Evolutionary conservation across 2,329 filamentous ascomycete species (phyloP), one percentile per base, ranked within the genome.

Genomic region (Ceratocystis cacaofunesta): DNA sequence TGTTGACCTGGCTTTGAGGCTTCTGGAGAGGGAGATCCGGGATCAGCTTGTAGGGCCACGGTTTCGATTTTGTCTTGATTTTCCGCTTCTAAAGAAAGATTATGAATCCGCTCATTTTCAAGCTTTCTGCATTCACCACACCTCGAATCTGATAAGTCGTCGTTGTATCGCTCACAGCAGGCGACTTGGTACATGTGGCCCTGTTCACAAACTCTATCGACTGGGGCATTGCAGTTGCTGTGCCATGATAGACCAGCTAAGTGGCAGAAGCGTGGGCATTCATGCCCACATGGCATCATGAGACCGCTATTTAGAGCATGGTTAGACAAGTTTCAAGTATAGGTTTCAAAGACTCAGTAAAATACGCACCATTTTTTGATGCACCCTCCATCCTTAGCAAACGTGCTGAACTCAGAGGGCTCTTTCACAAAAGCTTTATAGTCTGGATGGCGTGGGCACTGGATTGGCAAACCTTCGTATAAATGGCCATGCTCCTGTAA

Each of bases 371-470:
- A 91, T 22, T 76, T 77, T 61, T 83, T 76, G 0, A 75, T 75
- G 68, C 88, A 91, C 0, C 88, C 88, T 3, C 88, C 88, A 70
- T 91, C 86, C 0, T 87, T 87, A 48, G 82, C 87, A 19, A 80
- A 73, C 0, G 68, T 71, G 2, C 84, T 80, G 70, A 91, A 91
- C 52, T 89, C 82, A 0, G 78, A 71, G 0, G 80, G 78, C 4
- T 41, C 52, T 32, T 28, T 17, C 0, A 90, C 69, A 0, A 84
- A 44, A 0, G 77, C 75, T 0, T 68, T 76, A 19, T 71, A 78
- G 0, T 81, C 72, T 0, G 81, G 81, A 69, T 89, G 87, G 19
- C 78, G 78, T 67, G 85, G 78, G 66, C 86, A 89, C 6, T 75
- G 73, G 0, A 87, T 77, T 0, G 82, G 82, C 0, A 89, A 72